These are phyloP conservation scores for Hypoxylon sp. DNA, from an alignment of 2,329 filamentous ascomycete species.

Conservation along the genomic window DNA sequence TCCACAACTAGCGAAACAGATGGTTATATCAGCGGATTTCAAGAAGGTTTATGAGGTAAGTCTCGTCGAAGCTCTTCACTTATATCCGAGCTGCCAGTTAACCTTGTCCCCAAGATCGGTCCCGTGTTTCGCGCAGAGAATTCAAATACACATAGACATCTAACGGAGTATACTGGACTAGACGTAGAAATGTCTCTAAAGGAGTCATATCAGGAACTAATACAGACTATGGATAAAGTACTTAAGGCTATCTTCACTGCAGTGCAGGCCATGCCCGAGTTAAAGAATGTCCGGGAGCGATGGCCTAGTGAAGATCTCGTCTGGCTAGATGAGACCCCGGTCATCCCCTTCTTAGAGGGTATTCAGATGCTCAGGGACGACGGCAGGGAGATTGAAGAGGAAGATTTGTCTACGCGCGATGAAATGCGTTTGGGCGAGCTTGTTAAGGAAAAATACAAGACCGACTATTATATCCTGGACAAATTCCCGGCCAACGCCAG, in stretches of 20 bases:
- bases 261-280: slow-evolving; percentile 65
- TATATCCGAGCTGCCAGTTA: too few species aligned
- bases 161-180: slow-evolving; percentile 94
- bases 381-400: slow-evolving; percentile 78
- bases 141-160: slow-evolving; percentile 91
- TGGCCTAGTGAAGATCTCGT: slow-evolving; percentile 89
- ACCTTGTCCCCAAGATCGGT: slow-evolving; percentile 88
- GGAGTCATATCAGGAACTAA: slow-evolving; percentile 87
- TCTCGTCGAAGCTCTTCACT: neutral
- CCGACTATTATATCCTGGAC: slow-evolving; percentile 94
- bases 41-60: slow-evolving; percentile 53
- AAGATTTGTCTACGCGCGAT: slow-evolving; percentile 87
- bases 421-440: slow-evolving; percentile 88
- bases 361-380: slow-evolving; percentile 83
- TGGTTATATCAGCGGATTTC: slow-evolving; percentile 90
- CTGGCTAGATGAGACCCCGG: slow-evolving; percentile 85
- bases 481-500: slow-evolving; percentile 88
- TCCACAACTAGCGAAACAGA: slow-evolving; percentile 92
- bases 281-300: slow-evolving; percentile 81
- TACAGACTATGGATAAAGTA: slow-evolving; percentile 80
- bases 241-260: slow-evolving; percentile 82
- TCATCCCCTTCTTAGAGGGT: slow-evolving; percentile 82
- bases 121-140: slow-evolving; percentile 95
- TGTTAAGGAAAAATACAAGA: slow-evolving; percentile 87
- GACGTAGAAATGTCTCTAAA: slow-evolving; percentile 94